Base-by-base conservation (phyloP, 106 monocot genomes). In the Amphibolis antarctica region DNA sequence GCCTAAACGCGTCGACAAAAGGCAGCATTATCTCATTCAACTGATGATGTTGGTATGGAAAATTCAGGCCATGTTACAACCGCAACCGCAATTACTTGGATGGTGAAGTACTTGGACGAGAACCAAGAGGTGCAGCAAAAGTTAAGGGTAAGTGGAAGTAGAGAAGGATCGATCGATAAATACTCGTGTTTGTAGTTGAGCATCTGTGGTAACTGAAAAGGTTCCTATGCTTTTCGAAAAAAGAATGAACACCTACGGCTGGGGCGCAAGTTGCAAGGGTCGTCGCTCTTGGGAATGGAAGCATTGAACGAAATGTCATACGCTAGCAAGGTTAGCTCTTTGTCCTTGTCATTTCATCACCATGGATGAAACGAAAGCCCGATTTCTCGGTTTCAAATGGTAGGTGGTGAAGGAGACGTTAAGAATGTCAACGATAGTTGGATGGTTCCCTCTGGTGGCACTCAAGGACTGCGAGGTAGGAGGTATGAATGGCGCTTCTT, bases 371-470 rank as follows among this genome's bases (percentile, higher is more conserved):
- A n/a, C 23, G 22, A 19, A 53, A 22, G 53, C 23, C 22, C 25
- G 15, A 59, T 59, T 28, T 14, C 14, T 24, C 14, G 17, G 1
- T 21, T 13, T 29, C 14, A 59, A 63, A 45, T 46, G 18, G 21
- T 24, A 58, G 89, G 68, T 86, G 42, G 90, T 91, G 53, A 91
- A 86, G 66, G 90, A 91, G 60, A 68, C 86, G 10, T 66, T 91
- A 20, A 91, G 90, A 56, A 78, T 86, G 83, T 80, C 86, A 58
- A 83, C 79, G 18, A 83, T 91, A 22, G 90, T 91, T 17, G 78
- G 86, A 50, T 91, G 90, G 90, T 91, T 91, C 59, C 90, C 90
- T 24, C 76, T 81, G 65, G 66, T 83, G 47, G 83, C 90, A 57
- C 62, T 83, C n/a, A 76, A 72, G 60, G 86, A 91, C 60, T 76